Conservation (phyloP, 305 asterid genomes). For the Fraxinus velutina region DNA sequence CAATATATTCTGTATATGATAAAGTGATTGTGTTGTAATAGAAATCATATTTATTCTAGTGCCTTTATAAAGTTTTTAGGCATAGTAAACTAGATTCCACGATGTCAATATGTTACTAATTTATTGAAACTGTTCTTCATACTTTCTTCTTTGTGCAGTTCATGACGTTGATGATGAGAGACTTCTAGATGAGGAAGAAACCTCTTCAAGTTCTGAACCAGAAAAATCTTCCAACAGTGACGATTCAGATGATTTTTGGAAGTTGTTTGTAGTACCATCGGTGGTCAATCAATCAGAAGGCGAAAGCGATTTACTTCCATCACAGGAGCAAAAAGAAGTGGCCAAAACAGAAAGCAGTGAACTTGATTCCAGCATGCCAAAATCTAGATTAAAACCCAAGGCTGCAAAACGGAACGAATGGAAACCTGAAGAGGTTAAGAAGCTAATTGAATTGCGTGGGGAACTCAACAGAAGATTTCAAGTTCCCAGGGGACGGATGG, state of each 20-base stretch:
- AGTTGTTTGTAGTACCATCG: conserved; percentile 41
- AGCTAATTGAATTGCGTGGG: conserved; percentile 73
- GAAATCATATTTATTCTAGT: not conserved
- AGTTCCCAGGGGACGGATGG: conserved; percentile 89
- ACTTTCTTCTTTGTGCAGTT: conserved; percentile 34
- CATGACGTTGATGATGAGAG: conserved; percentile 32
- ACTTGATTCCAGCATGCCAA: conserved; percentile 40
- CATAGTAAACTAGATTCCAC: conserved; percentile 4
- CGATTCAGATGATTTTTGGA: conserved; percentile 53
- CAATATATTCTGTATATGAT: not conserved
- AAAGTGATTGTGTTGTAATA: conserved; percentile 7
- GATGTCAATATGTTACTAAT: not conserved
- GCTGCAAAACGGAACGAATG: conserved; percentile 71
- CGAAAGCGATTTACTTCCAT: conserved; percentile 31
- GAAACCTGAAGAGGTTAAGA: conserved; percentile 85
- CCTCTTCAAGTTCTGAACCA: conserved; percentile 32
- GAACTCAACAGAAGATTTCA: conserved; percentile 83
- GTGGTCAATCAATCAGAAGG: conserved; percentile 18
- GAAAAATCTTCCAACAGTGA: conserved; percentile 29
- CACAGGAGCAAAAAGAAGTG: conserved; percentile 28
- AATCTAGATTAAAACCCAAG: conserved; percentile 17
- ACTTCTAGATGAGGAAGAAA: conserved; percentile 41
- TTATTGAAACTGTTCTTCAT: conserved; percentile 6
- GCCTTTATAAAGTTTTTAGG: not conserved
- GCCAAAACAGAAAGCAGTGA: conserved; percentile 37